phyloP scores from a whole-genome alignment of 257 asterid genomes.

The Solanum commersonii region DNA sequence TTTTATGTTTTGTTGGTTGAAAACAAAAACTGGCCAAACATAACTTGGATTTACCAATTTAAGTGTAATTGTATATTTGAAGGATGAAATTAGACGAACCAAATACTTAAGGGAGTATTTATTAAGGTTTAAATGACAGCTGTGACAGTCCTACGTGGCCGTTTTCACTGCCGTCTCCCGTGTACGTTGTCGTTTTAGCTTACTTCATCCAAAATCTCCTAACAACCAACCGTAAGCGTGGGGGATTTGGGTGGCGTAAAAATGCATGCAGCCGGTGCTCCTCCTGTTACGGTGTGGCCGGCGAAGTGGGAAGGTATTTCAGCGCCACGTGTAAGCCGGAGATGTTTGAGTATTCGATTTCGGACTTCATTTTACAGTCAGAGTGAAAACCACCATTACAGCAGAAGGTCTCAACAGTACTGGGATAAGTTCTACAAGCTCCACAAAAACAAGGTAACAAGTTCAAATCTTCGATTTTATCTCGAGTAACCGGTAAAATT shows the following conservation, averaged over 20 bases:
- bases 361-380: not conserved
- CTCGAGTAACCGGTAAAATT: not conserved
- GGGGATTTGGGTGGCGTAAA: not conserved
- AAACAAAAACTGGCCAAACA: not conserved
- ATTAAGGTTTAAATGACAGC: not conserved
- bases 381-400: conserved; percentile 26
- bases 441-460: conserved; percentile 61
- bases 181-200: not conserved
- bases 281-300: not conserved
- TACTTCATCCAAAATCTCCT: not conserved
- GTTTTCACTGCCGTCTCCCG: not conserved
- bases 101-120: not conserved
- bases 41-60: not conserved
- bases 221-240: not conserved
- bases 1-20: not conserved
- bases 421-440: conserved; percentile 74
- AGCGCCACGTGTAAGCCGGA: not conserved
- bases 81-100: not conserved
- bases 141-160: not conserved
- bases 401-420: conserved; percentile 30
- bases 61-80: not conserved
- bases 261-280: not conserved
- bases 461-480: not conserved
- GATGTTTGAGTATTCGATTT: not conserved
- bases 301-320: not conserved